A percentile compares a stretch with the other conserved stretches of the same genome.
Conservation (phyloP, 2,329 filamentous ascomycete species). For the Clarireedia sp. region DNA sequence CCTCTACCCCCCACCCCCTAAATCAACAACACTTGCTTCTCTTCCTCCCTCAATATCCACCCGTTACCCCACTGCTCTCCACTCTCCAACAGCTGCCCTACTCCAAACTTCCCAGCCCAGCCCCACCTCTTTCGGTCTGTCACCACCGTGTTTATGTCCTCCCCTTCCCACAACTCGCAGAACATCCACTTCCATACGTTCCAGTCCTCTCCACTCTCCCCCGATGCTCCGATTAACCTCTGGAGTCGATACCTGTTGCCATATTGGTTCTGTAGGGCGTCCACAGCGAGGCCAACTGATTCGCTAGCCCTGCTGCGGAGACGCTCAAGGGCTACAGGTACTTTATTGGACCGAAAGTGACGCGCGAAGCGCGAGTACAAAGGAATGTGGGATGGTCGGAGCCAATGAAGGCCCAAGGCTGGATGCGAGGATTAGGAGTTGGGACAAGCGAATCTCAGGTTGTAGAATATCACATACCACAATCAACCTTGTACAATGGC, state of each 20-base stretch:
- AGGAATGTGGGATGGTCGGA: not conserved
- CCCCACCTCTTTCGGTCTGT: not conserved
- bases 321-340: too few species aligned
- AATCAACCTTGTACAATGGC: not conserved
- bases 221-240: not conserved
- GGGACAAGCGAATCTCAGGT: not conserved
- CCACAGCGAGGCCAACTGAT: too few species aligned
- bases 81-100: not conserved
- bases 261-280: not conserved
- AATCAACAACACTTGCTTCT: not conserved
- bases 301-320: too few species aligned
- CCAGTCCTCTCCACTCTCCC: not conserved
- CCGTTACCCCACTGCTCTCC: not conserved
- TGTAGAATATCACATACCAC: not conserved
- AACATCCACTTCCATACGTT: not conserved
- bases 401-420: not conserved
- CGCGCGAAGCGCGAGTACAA: not conserved
- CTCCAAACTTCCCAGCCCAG: not conserved
- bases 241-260: not conserved
- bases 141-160: not conserved
- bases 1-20: too few species aligned
- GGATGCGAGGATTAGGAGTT: not conserved
- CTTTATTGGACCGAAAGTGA: too few species aligned
- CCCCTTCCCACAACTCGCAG: not conserved
- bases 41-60: not conserved